phyloP scores from a whole-genome alignment of 2,329 filamentous ascomycete species.

The Penicillium hesseltinei region DNA sequence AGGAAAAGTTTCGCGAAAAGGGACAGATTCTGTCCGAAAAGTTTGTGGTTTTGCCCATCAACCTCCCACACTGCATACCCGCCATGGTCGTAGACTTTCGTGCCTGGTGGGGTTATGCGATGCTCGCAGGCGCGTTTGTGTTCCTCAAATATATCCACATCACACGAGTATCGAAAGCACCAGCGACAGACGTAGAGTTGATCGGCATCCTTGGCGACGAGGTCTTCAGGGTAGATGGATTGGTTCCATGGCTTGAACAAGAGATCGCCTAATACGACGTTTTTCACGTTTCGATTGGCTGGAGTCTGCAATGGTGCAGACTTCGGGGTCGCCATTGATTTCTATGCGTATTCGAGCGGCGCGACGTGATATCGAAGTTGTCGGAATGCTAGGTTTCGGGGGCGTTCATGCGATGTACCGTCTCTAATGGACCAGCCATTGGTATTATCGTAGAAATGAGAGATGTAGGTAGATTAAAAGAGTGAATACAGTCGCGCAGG shows the following conservation, averaged over 20 bases:
- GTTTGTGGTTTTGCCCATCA: conserved; percentile 81
- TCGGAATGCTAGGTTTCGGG: conserved; percentile 15
- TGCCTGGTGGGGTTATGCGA: conserved; percentile 60
- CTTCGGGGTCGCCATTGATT: conserved; percentile 31
- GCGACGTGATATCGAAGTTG: not conserved
- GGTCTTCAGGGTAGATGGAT: conserved; percentile 78
- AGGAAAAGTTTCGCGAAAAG: conserved; percentile 97
- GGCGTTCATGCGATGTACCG: conserved; percentile 7
- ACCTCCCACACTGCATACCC: conserved; percentile 89
- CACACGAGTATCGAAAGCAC: conserved; percentile 85
- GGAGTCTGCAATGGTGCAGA: conserved; percentile 31
- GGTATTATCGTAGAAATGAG: conserved; percentile 8
- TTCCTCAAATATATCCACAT: conserved; percentile 36
- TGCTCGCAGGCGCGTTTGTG: conserved; percentile 54
- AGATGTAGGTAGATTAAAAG: not conserved
- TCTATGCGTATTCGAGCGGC: not conserved
- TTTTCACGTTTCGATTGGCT: conserved; percentile 74
- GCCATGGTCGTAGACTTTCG: conserved; percentile 72
- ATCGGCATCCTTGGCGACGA: conserved; percentile 52
- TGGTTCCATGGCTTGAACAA: conserved; percentile 90
- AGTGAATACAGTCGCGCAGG: not conserved
- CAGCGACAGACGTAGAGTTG: conserved; percentile 82
- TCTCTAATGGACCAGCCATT: conserved; percentile 19
- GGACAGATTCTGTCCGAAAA: conserved; percentile 93
- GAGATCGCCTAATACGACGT: conserved; percentile 79